Percentiles rank a stretch among this genome's conserved stretches.
Evolutionary conservation across 2,329 filamentous ascomycete genomes (phyloP).

Genomic region (Epichloe baconii): DNA sequence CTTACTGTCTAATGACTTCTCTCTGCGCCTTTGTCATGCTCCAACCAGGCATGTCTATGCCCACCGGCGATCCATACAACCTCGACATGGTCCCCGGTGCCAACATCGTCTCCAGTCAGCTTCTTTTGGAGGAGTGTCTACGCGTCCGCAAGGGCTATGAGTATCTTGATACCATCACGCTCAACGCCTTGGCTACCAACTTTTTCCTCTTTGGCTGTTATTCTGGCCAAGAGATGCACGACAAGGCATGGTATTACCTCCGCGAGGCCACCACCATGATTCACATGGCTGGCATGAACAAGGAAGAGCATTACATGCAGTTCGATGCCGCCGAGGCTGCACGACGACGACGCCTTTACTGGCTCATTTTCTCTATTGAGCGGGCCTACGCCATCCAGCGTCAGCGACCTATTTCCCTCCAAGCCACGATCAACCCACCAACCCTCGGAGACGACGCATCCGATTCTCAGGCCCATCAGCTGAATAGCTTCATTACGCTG

Average conservation of each 20-base stretch:
- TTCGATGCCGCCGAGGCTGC: slow-evolving; percentile 47
- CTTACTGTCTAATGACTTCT: slow-evolving; percentile 51
- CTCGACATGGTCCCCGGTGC: slow-evolving; percentile 43
- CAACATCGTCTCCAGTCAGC: slow-evolving; percentile 49
- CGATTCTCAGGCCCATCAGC: slow-evolving; percentile 38
- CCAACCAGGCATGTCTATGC: slow-evolving; percentile 53
- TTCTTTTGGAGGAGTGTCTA: slow-evolving; percentile 54
- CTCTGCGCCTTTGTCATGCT: slow-evolving; percentile 56
- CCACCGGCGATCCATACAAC: slow-evolving; percentile 40
- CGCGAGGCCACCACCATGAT: slow-evolving; percentile 63
- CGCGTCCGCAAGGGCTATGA: slow-evolving; percentile 52
- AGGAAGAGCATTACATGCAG: slow-evolving; percentile 48
- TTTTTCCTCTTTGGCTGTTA: slow-evolving; percentile 67
- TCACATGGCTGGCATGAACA: slow-evolving; percentile 46
- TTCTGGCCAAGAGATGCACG: slow-evolving; percentile 58
- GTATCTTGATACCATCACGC: slow-evolving; percentile 41
- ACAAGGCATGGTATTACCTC: slow-evolving; percentile 67
- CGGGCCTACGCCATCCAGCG: slow-evolving; percentile 61
- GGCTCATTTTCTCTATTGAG: slow-evolving; percentile 60
- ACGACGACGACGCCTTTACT: slow-evolving; percentile 54
- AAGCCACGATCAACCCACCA: slow-evolving; percentile 54
- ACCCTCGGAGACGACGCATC: slow-evolving; percentile 46
- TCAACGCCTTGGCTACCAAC: slow-evolving; percentile 54
- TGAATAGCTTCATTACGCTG: slow-evolving; percentile 45
- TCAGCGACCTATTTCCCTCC: slow-evolving; percentile 55